Evolutionary conservation across 2,329 filamentous ascomycete species (phyloP), one percentile per base, ranked within the genome.

Genomic region (Monosporascus sp.): DNA sequence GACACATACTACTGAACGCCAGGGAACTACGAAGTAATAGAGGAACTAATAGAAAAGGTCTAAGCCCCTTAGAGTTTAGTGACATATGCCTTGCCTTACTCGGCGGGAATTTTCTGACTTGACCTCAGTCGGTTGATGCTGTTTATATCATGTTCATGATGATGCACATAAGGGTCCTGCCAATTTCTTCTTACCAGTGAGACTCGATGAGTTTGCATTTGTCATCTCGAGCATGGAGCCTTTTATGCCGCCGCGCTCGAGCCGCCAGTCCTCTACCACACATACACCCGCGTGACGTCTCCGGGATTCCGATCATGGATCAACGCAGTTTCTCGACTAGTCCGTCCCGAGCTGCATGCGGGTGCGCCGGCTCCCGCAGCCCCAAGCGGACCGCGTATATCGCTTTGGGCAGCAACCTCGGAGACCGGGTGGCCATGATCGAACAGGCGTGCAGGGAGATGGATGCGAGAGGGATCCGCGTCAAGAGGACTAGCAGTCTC

Each of bases 381-480:
- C 45, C 63, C 50, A 65, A 65, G 60, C 73, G 70, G 60, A 78
- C 71, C 45, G 90, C 88, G 0, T 96, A 89, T 68, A 83, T 99
- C 63, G 94, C 93, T 7, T 76, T 99, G 7, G 94, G 94, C 1
- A 96, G 92, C 73, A 99, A 99, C 70, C 72, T 97, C 50, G 93
- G 92, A 5, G 86, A 97, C 67, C 86, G 92, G 43, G 80, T 96
- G 50, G 81, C 78, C 43, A 88, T 87, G 81, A 95, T 99, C 59
- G 91, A 97, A 70, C 78, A 80, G 63, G 93, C 94, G 0, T 92
- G 91, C 68, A 77, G 77, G 45, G 82, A 88, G 66, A 90, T 99
- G 83, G 83, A 89, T 58, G 74, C 77, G 45, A 77, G 82, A 22
- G 85, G 84, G 36, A 90, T 97, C 66, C 82, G 73, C 50, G 81